Conservation (phyloP, 2,329 filamentous ascomycete species). For the Fusarium compactum region DNA sequence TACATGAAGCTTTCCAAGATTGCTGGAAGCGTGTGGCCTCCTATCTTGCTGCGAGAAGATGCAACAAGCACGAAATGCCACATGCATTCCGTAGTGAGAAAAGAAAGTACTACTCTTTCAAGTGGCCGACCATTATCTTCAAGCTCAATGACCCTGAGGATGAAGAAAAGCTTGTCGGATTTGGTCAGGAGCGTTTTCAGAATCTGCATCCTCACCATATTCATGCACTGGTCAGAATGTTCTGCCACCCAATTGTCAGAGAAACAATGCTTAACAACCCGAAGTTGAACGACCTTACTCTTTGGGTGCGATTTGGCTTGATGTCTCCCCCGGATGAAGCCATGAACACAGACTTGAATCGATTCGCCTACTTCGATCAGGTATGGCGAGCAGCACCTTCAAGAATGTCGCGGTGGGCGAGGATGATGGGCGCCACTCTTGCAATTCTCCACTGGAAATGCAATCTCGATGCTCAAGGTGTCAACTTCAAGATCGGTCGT, state of each 20-base stretch:
- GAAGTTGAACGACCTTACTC: constrained; percentile 5
- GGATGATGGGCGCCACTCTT: constrained; percentile 39
- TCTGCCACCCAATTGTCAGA: constrained; percentile 1
- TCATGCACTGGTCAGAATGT: neutral
- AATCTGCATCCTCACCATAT: constrained; percentile 8
- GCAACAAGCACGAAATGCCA: neutral
- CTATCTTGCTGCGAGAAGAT: neutral
- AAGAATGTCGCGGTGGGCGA: neutral
- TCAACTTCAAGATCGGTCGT: constrained; percentile 39
- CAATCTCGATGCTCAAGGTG: constrained; percentile 38
- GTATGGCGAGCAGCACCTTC: constrained; percentile 12
- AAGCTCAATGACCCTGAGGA: neutral
- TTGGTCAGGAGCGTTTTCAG: constrained; percentile 9
- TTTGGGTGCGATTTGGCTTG: constrained; percentile 24
- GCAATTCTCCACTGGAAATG: constrained; percentile 46
- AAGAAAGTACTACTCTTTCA: neutral
- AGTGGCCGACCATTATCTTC: neutral
- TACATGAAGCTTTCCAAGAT: neutral
- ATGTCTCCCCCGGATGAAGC: neutral
- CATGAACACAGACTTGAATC: neutral
- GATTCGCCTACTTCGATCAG: constrained; percentile 43
- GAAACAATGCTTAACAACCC: neutral
- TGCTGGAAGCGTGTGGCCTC: neutral
- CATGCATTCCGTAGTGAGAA: neutral
- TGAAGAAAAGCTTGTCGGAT: neutral